Evolutionary conservation across 495 filamentous ascomycete genomes (phyloP).

Genomic region (Aspergillus cavernicola): DNA sequence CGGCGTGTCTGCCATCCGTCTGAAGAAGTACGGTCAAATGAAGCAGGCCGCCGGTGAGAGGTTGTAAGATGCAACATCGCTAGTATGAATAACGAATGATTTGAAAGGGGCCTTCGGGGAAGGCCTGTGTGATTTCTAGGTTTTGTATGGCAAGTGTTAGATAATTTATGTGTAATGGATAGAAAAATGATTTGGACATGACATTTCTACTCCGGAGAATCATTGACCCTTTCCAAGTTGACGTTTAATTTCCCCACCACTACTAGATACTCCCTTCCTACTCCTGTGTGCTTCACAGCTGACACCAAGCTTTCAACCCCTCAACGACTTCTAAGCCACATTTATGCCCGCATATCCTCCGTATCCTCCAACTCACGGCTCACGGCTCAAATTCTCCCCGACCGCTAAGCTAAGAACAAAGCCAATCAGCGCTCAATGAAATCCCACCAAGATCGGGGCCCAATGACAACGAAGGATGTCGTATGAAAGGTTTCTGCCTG

Average conservation of each 20-base stretch:
- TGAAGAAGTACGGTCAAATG: conserved; percentile 78
- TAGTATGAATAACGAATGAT: conserved; percentile 10
- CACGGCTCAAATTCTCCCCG: neutral
- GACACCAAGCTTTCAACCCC: too few relatives aligned
- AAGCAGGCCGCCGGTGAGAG: conserved; percentile 15
- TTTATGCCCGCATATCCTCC: neutral
- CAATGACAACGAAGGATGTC: neutral
- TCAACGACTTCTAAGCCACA: neutral
- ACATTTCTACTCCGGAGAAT: too few relatives aligned
- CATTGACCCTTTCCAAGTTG: too few relatives aligned
- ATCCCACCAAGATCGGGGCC: neutral
- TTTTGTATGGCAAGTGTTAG: conserved; percentile 9
- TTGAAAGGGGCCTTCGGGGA: conserved; percentile 5
- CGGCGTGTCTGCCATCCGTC: conserved; percentile 73
- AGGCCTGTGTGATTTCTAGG: conserved; percentile 5
- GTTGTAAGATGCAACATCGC: conserved; percentile 5
- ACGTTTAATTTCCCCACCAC: too few relatives aligned
- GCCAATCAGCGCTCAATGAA: neutral
- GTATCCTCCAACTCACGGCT: neutral
- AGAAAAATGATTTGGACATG: conserved; percentile 6
- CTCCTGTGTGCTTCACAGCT: neutral
- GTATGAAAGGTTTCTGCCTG: neutral
- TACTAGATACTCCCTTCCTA: too few relatives aligned
- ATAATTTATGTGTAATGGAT: conserved; percentile 12
- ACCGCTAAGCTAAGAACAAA: neutral